Base-by-base conservation (phyloP, 768 basidiomycete genomes). In the Lactifluus subvellereus region DNA sequence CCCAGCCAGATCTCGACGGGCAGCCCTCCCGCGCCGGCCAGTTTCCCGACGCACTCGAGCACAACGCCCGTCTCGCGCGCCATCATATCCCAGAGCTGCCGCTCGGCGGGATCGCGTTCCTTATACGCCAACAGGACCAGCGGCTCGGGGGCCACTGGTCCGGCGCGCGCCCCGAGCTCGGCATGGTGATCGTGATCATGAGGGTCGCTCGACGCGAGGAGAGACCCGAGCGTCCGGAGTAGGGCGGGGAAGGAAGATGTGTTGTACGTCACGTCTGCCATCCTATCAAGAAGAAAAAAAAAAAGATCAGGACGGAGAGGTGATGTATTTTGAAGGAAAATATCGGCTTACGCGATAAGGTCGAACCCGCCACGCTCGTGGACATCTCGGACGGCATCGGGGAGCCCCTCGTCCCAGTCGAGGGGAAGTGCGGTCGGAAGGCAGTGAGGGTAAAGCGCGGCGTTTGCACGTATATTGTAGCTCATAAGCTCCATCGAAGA, bases 261-360 rank as follows among this genome's bases (percentile, higher is more conserved):
- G 75, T 96, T 96, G 77, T 95, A 96, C 1, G 92, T 88, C 8
- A 95, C 91, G 69, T 97, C 94, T 13, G 93, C 90, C 85, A 95
- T 92, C 49, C 93, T 94, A 67, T 8, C n/a, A 43, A n/a, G 10
- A 6, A 4, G 1, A 14, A 13, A 6, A 1, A 22, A 4, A 9
- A 13, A 22, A n/a, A 9, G 18, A 27, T 9, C 8, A 18, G 30
- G 35, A 8, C 35, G 20, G 49, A 35, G 9, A 33, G 42, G 53
- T 20, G 35, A 11, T 57, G 42, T 10, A 45, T 16, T 10, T 14
- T 2, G 32, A 47, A 33, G 52, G 37, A 48, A 27, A 11, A 5
- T 33, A 10, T 42, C 18, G 20, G 78, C 88, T 62, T 72, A 91
- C 90, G 93, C 72, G 57, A 96, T 83, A 42, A 83, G 75, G 69